Conservation (phyloP, 345 rosid species). For the Hypericum perforatum region DNA sequence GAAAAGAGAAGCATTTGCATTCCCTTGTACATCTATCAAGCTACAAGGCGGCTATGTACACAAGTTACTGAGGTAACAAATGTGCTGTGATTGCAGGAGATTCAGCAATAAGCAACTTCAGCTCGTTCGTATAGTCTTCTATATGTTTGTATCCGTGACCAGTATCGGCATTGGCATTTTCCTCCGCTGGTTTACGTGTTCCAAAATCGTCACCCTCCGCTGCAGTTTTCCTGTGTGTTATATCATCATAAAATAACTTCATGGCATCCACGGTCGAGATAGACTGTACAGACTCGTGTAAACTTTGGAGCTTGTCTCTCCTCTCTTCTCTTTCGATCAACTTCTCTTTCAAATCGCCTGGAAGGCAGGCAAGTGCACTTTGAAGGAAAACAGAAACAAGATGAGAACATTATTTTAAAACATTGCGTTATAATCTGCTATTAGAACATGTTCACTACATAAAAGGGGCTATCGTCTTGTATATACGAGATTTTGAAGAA, state of each 20-base stretch:
- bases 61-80: background rate
- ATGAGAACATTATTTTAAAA: background rate
- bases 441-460: no score
- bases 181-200: slow-evolving; percentile 23
- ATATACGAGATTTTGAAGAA: background rate
- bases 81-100: slow-evolving; percentile 5
- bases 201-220: slow-evolving; percentile 18
- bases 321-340: slow-evolving; percentile 39
- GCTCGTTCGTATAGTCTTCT: slow-evolving; percentile 32
- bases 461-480: no score
- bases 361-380: slow-evolving; percentile 61
- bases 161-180: slow-evolving; percentile 17
- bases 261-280: slow-evolving; percentile 48
- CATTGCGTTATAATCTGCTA: no score
- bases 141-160: slow-evolving; percentile 16
- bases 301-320: slow-evolving; percentile 24
- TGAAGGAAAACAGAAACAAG: background rate
- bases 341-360: slow-evolving; percentile 40
- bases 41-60: no score
- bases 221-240: slow-evolving; percentile 23
- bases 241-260: slow-evolving; percentile 32
- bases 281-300: slow-evolving; percentile 36
- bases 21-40: no score
- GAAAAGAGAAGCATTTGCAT: no score
- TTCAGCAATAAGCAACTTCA: slow-evolving; percentile 41